Conservation (phyloP, 495 filamentous ascomycete species). For the Penicillium taxi region DNA sequence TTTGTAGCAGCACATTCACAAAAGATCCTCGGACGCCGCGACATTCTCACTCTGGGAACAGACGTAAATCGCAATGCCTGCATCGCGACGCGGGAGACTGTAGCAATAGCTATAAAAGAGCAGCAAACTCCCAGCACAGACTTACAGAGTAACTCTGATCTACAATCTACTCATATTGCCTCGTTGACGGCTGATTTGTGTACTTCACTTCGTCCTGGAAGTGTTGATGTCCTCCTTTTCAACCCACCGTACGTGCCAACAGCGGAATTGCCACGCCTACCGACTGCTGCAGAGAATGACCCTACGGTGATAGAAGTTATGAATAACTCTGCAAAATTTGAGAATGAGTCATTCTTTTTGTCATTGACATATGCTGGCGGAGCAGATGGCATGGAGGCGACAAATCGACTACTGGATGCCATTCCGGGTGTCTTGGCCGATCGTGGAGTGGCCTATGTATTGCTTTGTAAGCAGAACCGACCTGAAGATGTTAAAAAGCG, state of each 20-base stretch:
- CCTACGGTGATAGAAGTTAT: slow-evolving; percentile 10
- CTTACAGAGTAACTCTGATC: neutral
- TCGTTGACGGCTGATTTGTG: slow-evolving; percentile 60
- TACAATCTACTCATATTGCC: slow-evolving; percentile 44
- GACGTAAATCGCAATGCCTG: slow-evolving; percentile 83
- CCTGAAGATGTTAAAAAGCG: slow-evolving; percentile 65
- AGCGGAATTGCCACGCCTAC: slow-evolving; percentile 51
- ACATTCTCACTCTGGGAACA: slow-evolving; percentile 63
- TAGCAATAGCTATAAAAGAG: slow-evolving; percentile 43
- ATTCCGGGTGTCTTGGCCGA: slow-evolving; percentile 54
- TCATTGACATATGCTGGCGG: slow-evolving; percentile 84
- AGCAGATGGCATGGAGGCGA: slow-evolving; percentile 84
- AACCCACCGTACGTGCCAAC: slow-evolving; percentile 97
- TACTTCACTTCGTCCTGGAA: slow-evolving; percentile 42
- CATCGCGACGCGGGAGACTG: slow-evolving; percentile 55
- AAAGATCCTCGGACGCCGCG: slow-evolving; percentile 60
- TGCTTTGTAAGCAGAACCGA: slow-evolving; percentile 82
- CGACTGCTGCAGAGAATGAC: slow-evolving; percentile 21
- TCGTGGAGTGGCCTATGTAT: slow-evolving; percentile 75
- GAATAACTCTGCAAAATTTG: slow-evolving; percentile 40
- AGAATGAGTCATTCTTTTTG: slow-evolving; percentile 71
- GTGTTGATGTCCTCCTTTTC: slow-evolving; percentile 82
- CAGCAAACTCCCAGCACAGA: slow-evolving; percentile 9
- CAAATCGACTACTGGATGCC: slow-evolving; percentile 61
- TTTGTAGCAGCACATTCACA: slow-evolving; percentile 72